Percentiles rank a stretch among this genome's conserved stretches.
These are phyloP conservation scores for Diaporthe sp. DNA, from an alignment of 2,329 filamentous ascomycete species.

Conservation along the genomic window DNA sequence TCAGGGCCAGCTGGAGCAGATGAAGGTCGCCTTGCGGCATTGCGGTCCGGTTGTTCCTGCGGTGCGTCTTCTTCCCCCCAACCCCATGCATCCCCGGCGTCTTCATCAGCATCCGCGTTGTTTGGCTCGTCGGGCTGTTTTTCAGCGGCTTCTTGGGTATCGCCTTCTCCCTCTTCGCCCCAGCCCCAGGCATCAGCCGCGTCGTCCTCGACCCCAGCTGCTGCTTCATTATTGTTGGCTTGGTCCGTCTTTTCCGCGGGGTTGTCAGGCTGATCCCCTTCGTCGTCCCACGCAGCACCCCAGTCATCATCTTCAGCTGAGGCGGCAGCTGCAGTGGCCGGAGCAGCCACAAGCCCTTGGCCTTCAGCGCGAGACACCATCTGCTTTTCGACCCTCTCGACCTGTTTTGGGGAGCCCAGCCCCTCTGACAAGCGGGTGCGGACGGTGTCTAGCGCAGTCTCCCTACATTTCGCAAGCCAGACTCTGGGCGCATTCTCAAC, in stretches of 20 bases:
- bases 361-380: constrained; percentile 78
- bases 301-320: constrained; percentile 72
- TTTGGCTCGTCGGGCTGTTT: constrained; percentile 43
- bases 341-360: constrained; percentile 69
- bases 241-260: constrained; percentile 41
- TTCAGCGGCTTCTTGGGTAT: constrained; percentile 45
- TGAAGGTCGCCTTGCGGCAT: constrained; percentile 30
- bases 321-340: constrained; percentile 47
- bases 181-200: constrained; percentile 55
- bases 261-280: constrained; percentile 61
- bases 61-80: constrained; percentile 80
- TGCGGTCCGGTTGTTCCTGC: constrained; percentile 48
- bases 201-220: constrained; percentile 52
- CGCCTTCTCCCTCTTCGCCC: constrained; percentile 50
- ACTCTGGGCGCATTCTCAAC: constrained; percentile 82
- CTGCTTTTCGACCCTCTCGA: constrained; percentile 89
- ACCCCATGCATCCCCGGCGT: constrained; percentile 80
- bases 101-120: constrained; percentile 52
- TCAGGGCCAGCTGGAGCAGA: constrained; percentile 46
- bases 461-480: constrained; percentile 89
- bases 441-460: constrained; percentile 82
- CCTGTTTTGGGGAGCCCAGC: constrained; percentile 75
- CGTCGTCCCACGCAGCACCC: constrained; percentile 85
- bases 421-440: constrained; percentile 76
- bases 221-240: constrained; percentile 43